Evolutionary conservation across 495 filamentous ascomycete genomes (phyloP), one percentile per base, ranked within the genome.

Genomic region (Trichoderma orchidacearum): DNA sequence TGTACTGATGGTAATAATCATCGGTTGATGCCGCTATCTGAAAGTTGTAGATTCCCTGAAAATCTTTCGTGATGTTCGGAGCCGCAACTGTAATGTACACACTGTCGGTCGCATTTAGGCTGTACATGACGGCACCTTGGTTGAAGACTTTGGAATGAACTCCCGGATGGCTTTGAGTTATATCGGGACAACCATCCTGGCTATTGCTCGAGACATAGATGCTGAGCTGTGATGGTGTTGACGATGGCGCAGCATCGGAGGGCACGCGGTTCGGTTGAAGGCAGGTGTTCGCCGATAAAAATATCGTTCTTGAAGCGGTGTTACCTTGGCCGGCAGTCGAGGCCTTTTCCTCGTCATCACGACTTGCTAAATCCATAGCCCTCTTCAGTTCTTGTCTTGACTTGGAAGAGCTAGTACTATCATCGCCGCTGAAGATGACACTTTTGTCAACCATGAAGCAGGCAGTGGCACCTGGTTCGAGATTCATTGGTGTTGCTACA

Each of bases 1-100:
- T 66, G 55, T 79, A 84, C 7, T 32, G 51, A 64, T 89, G 84
- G 66, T 88, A 95, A 51, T 72, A 82, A 0, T 62, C 76, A 59
- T 94, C 86, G 35, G 84, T 85, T 6, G 93, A 96, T n/a, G 82
- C 84, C 2, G 88, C 87, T 5, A 99, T 70, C 61, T 92, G 73
- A 62, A 89, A 91, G 57, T 81, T 85, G 68, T 86, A 97, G 2
- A 63, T 66, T 8, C 83, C 83, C 0, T 66, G 66, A 6, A 65
- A 66, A 5, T 65, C 64, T 5, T 58, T 64, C 30, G 80, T 74
- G 5, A 81, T 68, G 21, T 80, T 73, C 0, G 85, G 84, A 3
- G 89, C 90, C 28, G 75, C 73, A 1, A 99, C 75, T 2, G 81
- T 83, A 32, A 97, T 77, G 63, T 84, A 95, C 17, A 95, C 73